A percentile compares a stretch with the other conserved stretches of the same genome.
These are phyloP conservation scores for Mycena rosella DNA, from an alignment of 768 basidiomycete species.

Conservation along the genomic window DNA sequence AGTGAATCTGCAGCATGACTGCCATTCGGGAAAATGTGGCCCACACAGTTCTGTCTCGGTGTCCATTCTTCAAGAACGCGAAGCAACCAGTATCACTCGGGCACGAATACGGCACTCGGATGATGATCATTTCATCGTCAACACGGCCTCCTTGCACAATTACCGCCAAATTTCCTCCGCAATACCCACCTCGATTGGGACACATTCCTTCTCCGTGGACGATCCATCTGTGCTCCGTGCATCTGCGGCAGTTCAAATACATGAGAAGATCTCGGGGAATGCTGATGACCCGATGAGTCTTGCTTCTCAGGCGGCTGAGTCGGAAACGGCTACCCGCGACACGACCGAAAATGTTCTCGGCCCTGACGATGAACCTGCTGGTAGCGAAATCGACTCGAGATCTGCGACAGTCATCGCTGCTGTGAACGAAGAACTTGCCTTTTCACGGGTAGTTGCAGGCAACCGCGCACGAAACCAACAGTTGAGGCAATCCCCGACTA, in stretches of 20 bases:
- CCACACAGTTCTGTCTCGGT: not conserved
- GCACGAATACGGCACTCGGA: slow-evolving; percentile 19
- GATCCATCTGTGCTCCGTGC: not conserved
- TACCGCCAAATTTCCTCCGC: slow-evolving; percentile 20
- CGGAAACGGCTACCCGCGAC: not conserved
- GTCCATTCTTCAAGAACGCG: slow-evolving; percentile 27
- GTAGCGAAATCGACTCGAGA: not conserved
- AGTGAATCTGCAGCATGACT: slow-evolving; percentile 38
- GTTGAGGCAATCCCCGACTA: not conserved
- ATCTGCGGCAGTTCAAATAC: slow-evolving; percentile 17
- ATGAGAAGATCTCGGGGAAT: not conserved
- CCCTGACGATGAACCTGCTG: not conserved
- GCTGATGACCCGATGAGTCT: slow-evolving; percentile 10
- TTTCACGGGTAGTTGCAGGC: slow-evolving; percentile 8
- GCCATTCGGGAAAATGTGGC: slow-evolving; percentile 21
- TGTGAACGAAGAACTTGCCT: not conserved
- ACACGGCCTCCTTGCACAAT: slow-evolving; percentile 37
- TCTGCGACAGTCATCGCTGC: not conserved
- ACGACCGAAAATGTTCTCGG: not conserved
- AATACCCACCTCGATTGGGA: not conserved
- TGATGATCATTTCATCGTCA: slow-evolving; percentile 31
- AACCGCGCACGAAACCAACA: not conserved
- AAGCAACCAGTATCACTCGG: slow-evolving; percentile 12
- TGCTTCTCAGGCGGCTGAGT: not conserved
- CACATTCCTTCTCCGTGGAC: slow-evolving; percentile 3